phyloP scores from a whole-genome alignment of 176 grass and related monocot genomes.

The Ampelocalamus luodianensis region DNA sequence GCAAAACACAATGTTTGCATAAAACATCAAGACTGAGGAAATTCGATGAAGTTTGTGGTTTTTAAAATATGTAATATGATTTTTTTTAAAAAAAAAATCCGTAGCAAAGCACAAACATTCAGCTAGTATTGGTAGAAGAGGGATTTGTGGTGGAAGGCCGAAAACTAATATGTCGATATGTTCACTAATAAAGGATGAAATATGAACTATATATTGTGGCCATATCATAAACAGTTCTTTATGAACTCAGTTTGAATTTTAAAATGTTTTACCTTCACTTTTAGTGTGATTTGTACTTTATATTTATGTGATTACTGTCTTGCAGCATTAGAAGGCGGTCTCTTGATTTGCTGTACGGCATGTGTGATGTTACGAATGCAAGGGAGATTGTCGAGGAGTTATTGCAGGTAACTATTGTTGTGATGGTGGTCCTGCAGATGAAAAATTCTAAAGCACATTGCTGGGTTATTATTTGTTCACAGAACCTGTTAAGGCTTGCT shows the following conservation, averaged over 20 bases:
- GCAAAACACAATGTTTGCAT: no score
- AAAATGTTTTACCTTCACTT: neutral
- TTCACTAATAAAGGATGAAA: constrained; percentile 16
- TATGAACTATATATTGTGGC: constrained; percentile 7
- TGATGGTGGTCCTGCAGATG: neutral
- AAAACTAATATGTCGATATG: neutral
- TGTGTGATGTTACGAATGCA: constrained; percentile 98
- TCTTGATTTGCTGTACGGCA: constrained; percentile 98
- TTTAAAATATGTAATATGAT: no score
- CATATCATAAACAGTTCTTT: constrained; percentile 17
- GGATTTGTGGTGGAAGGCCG: neutral
- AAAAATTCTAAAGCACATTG: neutral
- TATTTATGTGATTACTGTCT: constrained; percentile 33
- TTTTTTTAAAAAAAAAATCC: no score
- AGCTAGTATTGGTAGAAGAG: neutral
- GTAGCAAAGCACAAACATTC: no score
- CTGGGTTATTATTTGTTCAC: constrained; percentile 2
- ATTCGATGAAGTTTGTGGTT: no score
- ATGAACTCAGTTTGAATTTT: constrained; percentile 1
- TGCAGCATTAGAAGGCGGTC: constrained; percentile 97
- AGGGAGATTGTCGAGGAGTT: constrained; percentile 99
- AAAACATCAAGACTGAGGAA: no score
- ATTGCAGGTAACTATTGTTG: constrained; percentile 74
- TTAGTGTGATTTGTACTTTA: constrained; percentile 9
- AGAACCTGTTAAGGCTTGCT: constrained; percentile 19